Evolutionary conservation across 768 basidiomycete species (phyloP), one percentile per base, ranked within the genome.

Genomic region (Coprinopsis sp.): DNA sequence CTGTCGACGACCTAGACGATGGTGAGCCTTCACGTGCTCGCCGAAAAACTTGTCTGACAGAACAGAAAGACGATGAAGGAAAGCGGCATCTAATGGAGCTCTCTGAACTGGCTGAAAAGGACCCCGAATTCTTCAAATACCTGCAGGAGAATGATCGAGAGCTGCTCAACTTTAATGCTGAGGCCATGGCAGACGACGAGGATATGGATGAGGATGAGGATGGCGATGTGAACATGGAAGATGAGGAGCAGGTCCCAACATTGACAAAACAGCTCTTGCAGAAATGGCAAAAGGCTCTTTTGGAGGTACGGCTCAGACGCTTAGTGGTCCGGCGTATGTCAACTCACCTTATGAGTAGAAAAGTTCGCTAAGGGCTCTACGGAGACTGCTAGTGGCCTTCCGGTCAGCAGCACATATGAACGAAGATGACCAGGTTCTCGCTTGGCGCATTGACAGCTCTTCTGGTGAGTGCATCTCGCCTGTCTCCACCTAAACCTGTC

Each of bases 71-170:
- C 84, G 87, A 85, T 44, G 86, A 88, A 46, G 90, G 85, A 19
- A 71, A 72, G 43, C 65, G 72, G 4, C 95, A 97, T 71, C 68
- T 91, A 50, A 64, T 82, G 36, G 88, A 95, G 46, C 77, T 99
- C 12, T 83, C 88, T 30, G 84, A 88, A 59, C 78, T 99, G 28
- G 90, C 90, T 1, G 87, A 95, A 65, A 92, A 91, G 62, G 95
- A 99, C 64, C 95, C 95, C n/a, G 95, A 96, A 60, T 99, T 98
- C 69, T 99, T 81, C 84, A 91, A 94, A 67, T 99, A 94, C 62
- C 74, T 99, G 2, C 86, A 94, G 69, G 91, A 98, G 66, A 93
- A 99, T 59, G 96, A 99, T 65, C 71, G 74, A 49, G 93, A 92
- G 46, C 71, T 98, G n/a, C 73, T 99, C 2, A 76, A 90, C 3